These are phyloP conservation scores for Eremothecium sinecaudum DNA, from an alignment of 1,139 yeast genomes.

Conservation along the genomic window DNA sequence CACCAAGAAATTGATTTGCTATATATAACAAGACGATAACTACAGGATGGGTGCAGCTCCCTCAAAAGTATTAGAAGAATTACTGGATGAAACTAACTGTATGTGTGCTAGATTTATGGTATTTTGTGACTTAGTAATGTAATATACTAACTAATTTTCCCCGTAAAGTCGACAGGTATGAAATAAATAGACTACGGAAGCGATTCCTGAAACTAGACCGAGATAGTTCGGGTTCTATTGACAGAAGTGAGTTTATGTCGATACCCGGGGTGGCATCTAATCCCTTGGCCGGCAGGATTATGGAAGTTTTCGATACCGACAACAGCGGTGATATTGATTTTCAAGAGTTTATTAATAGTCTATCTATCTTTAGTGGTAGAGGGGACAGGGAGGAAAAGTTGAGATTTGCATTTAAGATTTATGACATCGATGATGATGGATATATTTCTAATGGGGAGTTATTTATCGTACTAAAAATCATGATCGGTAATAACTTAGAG, in stretches of 20 bases:
- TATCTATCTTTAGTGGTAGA: conserved; percentile 86
- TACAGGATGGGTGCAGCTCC: conserved; percentile 73
- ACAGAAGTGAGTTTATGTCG: conserved; percentile 77
- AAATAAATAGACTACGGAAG: conserved; percentile 81
- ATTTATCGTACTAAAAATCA: conserved; percentile 84
- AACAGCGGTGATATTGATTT: conserved; percentile 92
- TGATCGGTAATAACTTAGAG: conserved; percentile 89
- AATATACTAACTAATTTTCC: background rate
- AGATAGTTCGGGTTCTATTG: conserved; percentile 88
- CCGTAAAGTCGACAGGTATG: conserved; percentile 69
- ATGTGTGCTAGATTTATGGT: conserved; percentile 18
- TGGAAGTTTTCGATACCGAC: conserved; percentile 92
- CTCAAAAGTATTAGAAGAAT: conserved; percentile 55
- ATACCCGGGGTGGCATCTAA: conserved; percentile 89
- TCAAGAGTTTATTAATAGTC: conserved; percentile 85
- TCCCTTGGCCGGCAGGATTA: conserved; percentile 80
- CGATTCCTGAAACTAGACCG: conserved; percentile 92
- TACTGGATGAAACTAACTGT: conserved; percentile 70
- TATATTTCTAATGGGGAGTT: conserved; percentile 91
- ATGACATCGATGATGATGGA: conserved; percentile 94
- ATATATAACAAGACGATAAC: too few relatives aligned
- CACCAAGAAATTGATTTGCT: too few relatives aligned
- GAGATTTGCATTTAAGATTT: conserved; percentile 82
- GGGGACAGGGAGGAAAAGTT: conserved; percentile 78
- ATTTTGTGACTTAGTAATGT: background rate